Percentiles rank a stretch among this genome's conserved stretches.
These are phyloP conservation scores for Pseudoscleropodium purum DNA, from an alignment of 225 moss, liverwort and hornwort species.

Conservation along the genomic window DNA sequence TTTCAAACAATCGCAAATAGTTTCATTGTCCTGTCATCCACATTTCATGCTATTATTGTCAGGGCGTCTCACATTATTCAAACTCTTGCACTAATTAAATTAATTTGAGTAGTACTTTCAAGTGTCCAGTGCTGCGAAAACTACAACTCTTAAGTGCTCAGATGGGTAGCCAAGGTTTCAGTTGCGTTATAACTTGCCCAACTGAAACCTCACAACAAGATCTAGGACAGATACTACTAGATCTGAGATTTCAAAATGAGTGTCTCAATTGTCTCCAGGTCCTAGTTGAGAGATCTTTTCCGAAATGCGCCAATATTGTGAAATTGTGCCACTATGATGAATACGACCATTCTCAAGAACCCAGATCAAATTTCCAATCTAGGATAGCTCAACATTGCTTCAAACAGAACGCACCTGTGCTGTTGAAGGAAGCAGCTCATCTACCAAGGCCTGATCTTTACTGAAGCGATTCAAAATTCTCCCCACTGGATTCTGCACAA, in stretches of 20 bases:
- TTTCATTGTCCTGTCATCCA: neutral
- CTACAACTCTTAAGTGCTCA: neutral
- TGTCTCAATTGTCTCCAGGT: too few species aligned
- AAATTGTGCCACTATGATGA: neutral
- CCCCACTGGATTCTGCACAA: slow-evolving; percentile 75
- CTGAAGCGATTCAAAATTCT: slow-evolving; percentile 89
- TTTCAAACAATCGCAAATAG: neutral
- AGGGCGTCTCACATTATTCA: neutral
- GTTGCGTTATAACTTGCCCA: neutral
- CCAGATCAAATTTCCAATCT: neutral
- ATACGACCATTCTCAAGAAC: neutral
- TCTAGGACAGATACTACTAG: neutral
- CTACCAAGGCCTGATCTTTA: slow-evolving; percentile 89
- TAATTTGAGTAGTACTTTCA: neutral
- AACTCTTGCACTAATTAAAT: neutral
- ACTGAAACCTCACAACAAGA: neutral
- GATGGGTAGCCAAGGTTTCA: neutral
- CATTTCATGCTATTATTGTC: neutral
- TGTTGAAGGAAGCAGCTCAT: slow-evolving; percentile 65
- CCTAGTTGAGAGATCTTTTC: neutral
- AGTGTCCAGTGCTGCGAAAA: neutral
- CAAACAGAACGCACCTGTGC: slow-evolving; percentile 37
- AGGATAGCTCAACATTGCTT: neutral
- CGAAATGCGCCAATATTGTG: neutral
- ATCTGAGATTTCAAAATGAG: neutral